Evolutionary conservation across 768 basidiomycete genomes (phyloP).

Genomic region (Pisolithus microcarpus): DNA sequence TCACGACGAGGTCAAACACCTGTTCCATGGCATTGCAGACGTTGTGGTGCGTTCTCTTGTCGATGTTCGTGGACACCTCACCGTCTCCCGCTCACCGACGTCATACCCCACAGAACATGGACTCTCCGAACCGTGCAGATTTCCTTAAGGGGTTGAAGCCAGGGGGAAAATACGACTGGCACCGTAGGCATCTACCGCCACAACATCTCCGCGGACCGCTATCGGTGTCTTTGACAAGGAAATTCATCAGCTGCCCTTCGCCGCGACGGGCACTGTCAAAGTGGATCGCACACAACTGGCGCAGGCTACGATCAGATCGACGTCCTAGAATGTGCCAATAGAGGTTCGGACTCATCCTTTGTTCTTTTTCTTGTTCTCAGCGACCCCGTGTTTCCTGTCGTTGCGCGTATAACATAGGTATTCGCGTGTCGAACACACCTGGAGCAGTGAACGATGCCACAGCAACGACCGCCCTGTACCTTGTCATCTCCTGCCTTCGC

Average conservation of each 20-base stretch:
- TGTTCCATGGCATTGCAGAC: slow-evolving; percentile 64
- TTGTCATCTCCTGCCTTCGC: slow-evolving; percentile 70
- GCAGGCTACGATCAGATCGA: slow-evolving; percentile 91
- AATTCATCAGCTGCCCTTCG: slow-evolving; percentile 62
- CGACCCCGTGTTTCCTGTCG: not conserved
- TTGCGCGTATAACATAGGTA: slow-evolving; percentile 22
- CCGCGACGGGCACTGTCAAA: slow-evolving; percentile 47
- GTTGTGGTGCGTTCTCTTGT: slow-evolving; percentile 53
- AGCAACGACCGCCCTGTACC: slow-evolving; percentile 80
- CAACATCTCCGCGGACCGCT: slow-evolving; percentile 51
- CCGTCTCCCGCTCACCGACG: not conserved
- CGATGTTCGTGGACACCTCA: not conserved
- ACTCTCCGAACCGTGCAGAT: slow-evolving; percentile 56
- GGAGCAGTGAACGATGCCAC: slow-evolving; percentile 88
- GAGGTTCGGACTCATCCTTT: slow-evolving; percentile 37
- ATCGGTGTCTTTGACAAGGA: slow-evolving; percentile 80
- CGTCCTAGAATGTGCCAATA: slow-evolving; percentile 60
- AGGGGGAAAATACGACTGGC: slow-evolving; percentile 67
- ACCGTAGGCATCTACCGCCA: slow-evolving; percentile 75
- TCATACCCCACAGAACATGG: slow-evolving; percentile 35
- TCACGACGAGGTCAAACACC: slow-evolving; percentile 57
- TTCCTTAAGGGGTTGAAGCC: slow-evolving; percentile 59
- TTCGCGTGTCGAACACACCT: slow-evolving; percentile 82
- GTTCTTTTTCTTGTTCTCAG: not conserved
- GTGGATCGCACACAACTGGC: slow-evolving; percentile 89